A percentile compares a stretch with the other conserved stretches of the same genome.
Conservation (phyloP, 139 green algal species). For the Yamagishiella unicocca region DNA sequence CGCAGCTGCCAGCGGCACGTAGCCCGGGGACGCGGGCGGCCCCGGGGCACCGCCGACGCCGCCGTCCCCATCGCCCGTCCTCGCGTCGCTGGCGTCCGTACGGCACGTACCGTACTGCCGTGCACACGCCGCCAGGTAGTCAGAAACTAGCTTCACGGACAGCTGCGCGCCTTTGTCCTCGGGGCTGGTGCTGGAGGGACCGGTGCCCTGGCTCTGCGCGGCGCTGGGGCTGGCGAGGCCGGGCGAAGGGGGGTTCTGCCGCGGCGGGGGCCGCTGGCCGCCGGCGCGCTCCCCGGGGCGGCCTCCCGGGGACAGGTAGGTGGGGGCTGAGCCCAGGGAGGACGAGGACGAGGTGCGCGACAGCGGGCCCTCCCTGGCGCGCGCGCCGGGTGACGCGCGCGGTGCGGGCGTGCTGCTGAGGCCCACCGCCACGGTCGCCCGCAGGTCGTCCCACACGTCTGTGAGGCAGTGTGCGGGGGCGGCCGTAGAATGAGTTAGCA, state of each 20-base stretch:
- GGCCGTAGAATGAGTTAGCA: no score
- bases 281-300: neutral
- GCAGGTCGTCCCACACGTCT: constrained; percentile 19
- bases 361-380: neutral
- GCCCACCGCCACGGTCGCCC: neutral
- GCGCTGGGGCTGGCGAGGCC: neutral
- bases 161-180: constrained; percentile 73
- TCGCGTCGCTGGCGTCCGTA: neutral
- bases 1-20: constrained; percentile 7
- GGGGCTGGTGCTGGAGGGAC: constrained; percentile 38
- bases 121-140: constrained; percentile 40
- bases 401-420: neutral
- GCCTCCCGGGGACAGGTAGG: neutral
- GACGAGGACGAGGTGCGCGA: constrained; percentile 25
- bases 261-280: neutral
- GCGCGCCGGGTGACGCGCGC: neutral
- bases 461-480: no score
- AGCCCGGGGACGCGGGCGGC: constrained; percentile 3
- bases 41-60: neutral
- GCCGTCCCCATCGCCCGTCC: neutral
- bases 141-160: constrained; percentile 53
- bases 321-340: neutral
- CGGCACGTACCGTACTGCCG: neutral
- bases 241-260: neutral
- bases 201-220: neutral